Evolutionary conservation across 257 asterid genomes (phyloP).

Genomic region (Scutellaria barbata): DNA sequence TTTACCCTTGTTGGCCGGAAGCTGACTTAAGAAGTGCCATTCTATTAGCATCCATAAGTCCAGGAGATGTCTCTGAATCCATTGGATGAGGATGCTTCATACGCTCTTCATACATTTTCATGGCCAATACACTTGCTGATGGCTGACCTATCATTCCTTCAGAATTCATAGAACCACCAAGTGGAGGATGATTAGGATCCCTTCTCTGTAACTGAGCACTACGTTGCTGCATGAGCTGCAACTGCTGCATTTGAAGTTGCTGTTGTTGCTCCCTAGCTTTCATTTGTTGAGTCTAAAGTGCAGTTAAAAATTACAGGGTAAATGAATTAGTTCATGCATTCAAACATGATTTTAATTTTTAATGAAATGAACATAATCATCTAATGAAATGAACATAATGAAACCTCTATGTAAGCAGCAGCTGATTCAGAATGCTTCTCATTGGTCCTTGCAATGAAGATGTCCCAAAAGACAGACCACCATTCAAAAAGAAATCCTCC

Average conservation of each 20-base stretch:
- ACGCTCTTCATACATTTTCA: slow-evolving; percentile 96
- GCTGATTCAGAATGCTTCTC: slow-evolving; percentile 99
- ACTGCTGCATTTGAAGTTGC: slow-evolving; percentile 92
- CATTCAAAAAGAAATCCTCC: slow-evolving; percentile 99
- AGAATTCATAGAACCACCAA: slow-evolving; percentile 82
- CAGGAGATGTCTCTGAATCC: slow-evolving; percentile 90
- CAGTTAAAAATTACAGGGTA: slow-evolving; percentile 24
- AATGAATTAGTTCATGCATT: slow-evolving; percentile 1
- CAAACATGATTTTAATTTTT: slow-evolving; percentile 11
- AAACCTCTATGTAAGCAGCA: slow-evolving; percentile 97
- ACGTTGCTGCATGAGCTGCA: slow-evolving; percentile 96
- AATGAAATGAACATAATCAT: slow-evolving; percentile 9
- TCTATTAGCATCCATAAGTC: slow-evolving; percentile 86
- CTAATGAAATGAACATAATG: slow-evolving; percentile 29
- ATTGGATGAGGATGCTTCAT: slow-evolving; percentile 89
- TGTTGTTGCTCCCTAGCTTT: slow-evolving; percentile 97
- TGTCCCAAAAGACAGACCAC: slow-evolving; percentile 99
- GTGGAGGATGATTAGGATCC: slow-evolving; percentile 91
- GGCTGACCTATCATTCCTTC: slow-evolving; percentile 97
- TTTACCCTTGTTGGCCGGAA: slow-evolving; percentile 90
- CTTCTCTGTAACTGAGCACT: slow-evolving; percentile 89
- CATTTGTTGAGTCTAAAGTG: slow-evolving; percentile 82
- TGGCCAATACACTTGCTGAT: slow-evolving; percentile 90
- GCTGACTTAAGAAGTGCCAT: slow-evolving; percentile 95
- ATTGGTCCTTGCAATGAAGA: slow-evolving; percentile 95